These are phyloP conservation scores for Tolypocladium capitatum DNA, from an alignment of 2,329 filamentous ascomycete genomes.

Conservation along the genomic window DNA sequence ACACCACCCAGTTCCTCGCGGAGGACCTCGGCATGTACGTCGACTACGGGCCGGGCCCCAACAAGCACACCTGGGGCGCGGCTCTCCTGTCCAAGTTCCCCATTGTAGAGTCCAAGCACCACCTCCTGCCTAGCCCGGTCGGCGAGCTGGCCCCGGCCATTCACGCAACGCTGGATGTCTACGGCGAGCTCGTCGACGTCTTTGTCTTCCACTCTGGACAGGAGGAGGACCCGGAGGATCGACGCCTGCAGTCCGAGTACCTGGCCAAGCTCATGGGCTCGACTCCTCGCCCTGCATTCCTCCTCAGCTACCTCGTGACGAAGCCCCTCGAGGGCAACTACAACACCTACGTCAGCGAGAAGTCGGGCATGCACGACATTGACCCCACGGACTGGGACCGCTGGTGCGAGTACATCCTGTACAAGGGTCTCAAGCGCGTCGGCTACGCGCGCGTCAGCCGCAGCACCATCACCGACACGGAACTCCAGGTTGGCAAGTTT, in stretches of 20 bases:
- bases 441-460: slow-evolving; percentile 85
- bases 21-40: slow-evolving; percentile 98
- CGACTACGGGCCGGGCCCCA: slow-evolving; percentile 90
- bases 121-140: slow-evolving; percentile 82
- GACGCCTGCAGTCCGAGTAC: slow-evolving; percentile 75
- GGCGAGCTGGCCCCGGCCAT: slow-evolving; percentile 94
- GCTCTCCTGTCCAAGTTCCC: slow-evolving; percentile 94
- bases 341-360: slow-evolving; percentile 80
- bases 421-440: slow-evolving; percentile 72
- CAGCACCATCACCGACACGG: slow-evolving; percentile 89
- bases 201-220: slow-evolving; percentile 99
- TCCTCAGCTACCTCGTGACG: slow-evolving; percentile 87
- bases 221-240: slow-evolving; percentile 88
- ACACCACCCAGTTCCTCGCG: slow-evolving; percentile 86
- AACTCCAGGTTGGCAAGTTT: slow-evolving; percentile 94
- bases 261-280: slow-evolving; percentile 78
- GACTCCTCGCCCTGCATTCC: slow-evolving; percentile 63
- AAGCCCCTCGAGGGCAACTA: slow-evolving; percentile 89
- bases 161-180: slow-evolving; percentile 88
- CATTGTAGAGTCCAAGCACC: slow-evolving; percentile 92
- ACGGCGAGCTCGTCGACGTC: slow-evolving; percentile 79
- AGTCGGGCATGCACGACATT: slow-evolving; percentile 88
- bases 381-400: slow-evolving; percentile 88
- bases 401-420: slow-evolving; percentile 98
- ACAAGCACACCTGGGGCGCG: slow-evolving; percentile 97